A percentile compares a stretch with the other conserved stretches of the same genome.
These are phyloP conservation scores for Corchorus capsularis DNA, from an alignment of 345 rosid species.

Conservation along the genomic window DNA sequence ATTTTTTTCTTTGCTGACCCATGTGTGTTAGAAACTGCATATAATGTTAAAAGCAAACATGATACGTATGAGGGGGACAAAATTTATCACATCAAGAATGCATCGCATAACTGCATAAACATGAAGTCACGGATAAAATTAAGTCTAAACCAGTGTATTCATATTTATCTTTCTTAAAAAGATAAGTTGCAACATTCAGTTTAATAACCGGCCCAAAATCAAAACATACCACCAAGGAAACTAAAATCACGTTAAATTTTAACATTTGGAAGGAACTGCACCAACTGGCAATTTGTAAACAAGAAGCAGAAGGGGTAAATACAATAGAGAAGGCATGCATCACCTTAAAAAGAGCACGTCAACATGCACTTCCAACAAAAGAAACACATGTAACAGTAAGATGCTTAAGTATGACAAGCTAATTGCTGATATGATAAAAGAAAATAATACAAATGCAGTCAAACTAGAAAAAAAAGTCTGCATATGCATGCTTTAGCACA, in stretches of 20 bases:
- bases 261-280: neutral
- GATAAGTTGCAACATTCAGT: neutral
- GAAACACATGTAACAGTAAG: neutral
- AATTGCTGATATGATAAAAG: neutral
- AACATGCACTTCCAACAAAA: neutral
- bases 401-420: neutral
- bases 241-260: neutral
- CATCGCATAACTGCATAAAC: neutral
- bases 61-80: neutral
- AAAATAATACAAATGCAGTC: neutral
- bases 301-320: neutral
- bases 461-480: neutral
- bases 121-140: neutral
- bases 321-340: neutral
- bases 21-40: slow-evolving; percentile 15
- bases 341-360: neutral
- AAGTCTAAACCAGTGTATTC: neutral
- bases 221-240: neutral
- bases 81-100: neutral
- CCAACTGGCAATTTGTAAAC: neutral
- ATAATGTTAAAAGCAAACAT: neutral
- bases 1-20: slow-evolving; percentile 8
- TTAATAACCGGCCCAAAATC: neutral
- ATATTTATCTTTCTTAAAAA: neutral
- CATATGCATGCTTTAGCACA: neutral